A percentile compares a stretch with the other conserved stretches of the same genome.
Evolutionary conservation across 2,329 filamentous ascomycete genomes (phyloP).

Genomic region (Bipolaris gigantea): DNA sequence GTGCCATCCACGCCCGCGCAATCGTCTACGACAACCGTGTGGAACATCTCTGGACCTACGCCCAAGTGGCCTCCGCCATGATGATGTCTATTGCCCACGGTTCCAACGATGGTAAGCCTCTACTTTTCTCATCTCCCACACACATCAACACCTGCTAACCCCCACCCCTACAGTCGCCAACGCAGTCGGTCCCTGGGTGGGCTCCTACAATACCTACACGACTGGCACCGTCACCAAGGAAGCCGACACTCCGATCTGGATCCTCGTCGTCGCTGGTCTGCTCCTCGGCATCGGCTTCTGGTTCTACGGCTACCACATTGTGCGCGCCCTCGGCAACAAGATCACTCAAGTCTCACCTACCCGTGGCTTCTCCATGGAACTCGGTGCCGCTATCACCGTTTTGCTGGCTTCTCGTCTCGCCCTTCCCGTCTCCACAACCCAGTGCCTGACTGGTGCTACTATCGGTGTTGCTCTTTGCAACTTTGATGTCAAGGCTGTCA

Average conservation of each 20-base stretch:
- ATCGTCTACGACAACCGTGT: slow-evolving; percentile 51
- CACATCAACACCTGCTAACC: background rate
- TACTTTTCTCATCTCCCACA: too few relatives aligned
- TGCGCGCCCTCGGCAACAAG: slow-evolving; percentile 63
- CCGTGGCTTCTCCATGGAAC: slow-evolving; percentile 49
- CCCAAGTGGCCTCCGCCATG: slow-evolving; percentile 58
- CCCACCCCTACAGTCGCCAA: slow-evolving; percentile 52
- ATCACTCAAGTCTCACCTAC: slow-evolving; percentile 63
- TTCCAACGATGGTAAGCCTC: slow-evolving; percentile 57
- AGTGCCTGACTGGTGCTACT: slow-evolving; percentile 50
- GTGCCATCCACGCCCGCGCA: slow-evolving; percentile 46
- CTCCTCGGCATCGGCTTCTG: slow-evolving; percentile 60
- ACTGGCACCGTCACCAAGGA: slow-evolving; percentile 52
- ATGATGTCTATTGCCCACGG: slow-evolving; percentile 74
- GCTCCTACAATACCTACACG: slow-evolving; percentile 64
- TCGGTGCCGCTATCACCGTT: slow-evolving; percentile 61
- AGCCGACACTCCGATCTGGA: slow-evolving; percentile 61
- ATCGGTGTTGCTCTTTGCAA: slow-evolving; percentile 37
- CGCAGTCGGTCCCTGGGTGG: slow-evolving; percentile 59
- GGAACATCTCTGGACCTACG: slow-evolving; percentile 53
- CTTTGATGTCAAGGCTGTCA: slow-evolving; percentile 45
- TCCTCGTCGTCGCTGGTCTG: slow-evolving; percentile 58
- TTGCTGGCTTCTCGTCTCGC: slow-evolving; percentile 64
- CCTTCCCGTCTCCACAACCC: slow-evolving; percentile 66
- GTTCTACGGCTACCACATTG: slow-evolving; percentile 66